Conservation (phyloP, 306 rosid species). For the Corylus americana region DNA sequence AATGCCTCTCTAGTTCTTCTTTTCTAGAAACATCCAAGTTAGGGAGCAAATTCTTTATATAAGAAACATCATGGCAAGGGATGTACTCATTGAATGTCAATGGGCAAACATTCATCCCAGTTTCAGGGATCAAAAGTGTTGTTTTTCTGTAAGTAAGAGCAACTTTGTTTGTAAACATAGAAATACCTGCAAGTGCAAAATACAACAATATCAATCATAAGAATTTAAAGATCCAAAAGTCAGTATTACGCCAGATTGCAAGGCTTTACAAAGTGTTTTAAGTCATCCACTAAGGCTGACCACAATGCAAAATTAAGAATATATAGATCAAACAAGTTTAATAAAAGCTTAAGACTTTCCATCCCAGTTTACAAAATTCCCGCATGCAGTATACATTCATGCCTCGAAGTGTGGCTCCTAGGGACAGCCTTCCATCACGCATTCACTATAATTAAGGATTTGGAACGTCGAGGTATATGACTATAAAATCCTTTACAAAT, state of each 20-base stretch:
- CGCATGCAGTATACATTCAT: not conserved
- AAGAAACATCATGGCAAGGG: conserved; percentile 76
- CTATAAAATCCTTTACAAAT: not conserved
- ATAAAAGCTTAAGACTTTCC: not conserved
- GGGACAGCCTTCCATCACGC: not conserved
- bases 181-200: conserved; percentile 46
- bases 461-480: not conserved
- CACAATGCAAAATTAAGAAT: not conserved
- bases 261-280: conserved; percentile 1
- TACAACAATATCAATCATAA: conserved; percentile 15
- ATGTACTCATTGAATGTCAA: conserved; percentile 73
- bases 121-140: conserved; percentile 57
- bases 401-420: not conserved
- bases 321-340: not conserved
- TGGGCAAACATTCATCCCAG: conserved; percentile 85
- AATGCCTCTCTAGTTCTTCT: conserved; percentile 89
- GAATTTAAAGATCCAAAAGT: not conserved
- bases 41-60: conserved; percentile 50
- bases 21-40: conserved; percentile 66
- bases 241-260: conserved; percentile 4
- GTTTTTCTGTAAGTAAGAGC: conserved; percentile 56
- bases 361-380: not conserved
- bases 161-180: conserved; percentile 56
- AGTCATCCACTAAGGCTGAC: not conserved
- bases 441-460: not conserved